Conservation (phyloP, 2,329 filamentous ascomycete genomes). For the Alternaria ethzedia region DNA sequence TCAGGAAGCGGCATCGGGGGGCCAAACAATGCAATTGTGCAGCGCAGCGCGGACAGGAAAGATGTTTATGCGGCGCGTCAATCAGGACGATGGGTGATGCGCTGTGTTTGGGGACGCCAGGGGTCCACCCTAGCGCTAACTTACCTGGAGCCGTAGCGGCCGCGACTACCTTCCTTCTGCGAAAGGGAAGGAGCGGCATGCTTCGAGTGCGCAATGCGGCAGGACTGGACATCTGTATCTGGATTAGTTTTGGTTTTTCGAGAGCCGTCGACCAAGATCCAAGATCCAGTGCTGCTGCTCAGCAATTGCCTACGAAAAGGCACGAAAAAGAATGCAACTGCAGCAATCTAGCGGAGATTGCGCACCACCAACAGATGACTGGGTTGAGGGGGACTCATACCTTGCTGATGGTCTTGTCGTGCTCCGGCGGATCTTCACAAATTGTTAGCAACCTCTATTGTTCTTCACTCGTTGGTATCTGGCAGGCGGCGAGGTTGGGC, state of each 20-base stretch:
- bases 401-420: not conserved
- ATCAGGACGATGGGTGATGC: slow-evolving; percentile 22
- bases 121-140: slow-evolving; percentile 18
- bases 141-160: slow-evolving; percentile 16
- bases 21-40: slow-evolving; percentile 14
- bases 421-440: not conserved
- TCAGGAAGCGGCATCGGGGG: not conserved
- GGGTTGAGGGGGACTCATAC: not conserved
- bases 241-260: not conserved
- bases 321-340: slow-evolving; percentile 11
- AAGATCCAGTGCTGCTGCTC: not conserved
- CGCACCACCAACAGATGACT: not conserved
- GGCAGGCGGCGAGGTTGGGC: not conserved
- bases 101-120: slow-evolving; percentile 28
- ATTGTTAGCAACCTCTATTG: not conserved
- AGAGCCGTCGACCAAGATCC: not conserved
- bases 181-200: slow-evolving; percentile 8
- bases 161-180: slow-evolving; percentile 13
- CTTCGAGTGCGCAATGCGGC: not conserved
- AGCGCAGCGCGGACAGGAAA: slow-evolving; percentile 8
- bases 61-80: slow-evolving; percentile 27
- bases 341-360: slow-evolving; percentile 17
- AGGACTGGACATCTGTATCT: not conserved
- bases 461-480: not conserved
- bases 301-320: slow-evolving; percentile 1